A percentile compares a stretch with the other conserved stretches of the same genome.
Evolutionary conservation across 768 basidiomycete species (phyloP).

Genomic region (Boletus sensibilis): DNA sequence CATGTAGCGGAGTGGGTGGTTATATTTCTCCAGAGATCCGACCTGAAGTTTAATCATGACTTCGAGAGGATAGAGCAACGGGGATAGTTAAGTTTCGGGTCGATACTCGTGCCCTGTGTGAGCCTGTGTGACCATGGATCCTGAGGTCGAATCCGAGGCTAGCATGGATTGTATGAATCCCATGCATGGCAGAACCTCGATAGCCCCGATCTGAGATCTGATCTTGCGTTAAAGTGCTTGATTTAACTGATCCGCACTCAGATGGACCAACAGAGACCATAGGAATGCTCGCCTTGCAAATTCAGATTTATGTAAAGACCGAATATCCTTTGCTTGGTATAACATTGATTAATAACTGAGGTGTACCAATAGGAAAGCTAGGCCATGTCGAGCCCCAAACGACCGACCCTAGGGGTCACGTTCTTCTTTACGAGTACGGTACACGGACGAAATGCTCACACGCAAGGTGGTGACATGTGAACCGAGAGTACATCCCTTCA

Average conservation of each 20-base stretch:
- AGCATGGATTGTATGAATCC: not conserved
- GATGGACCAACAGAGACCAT: not conserved
- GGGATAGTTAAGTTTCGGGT: not conserved
- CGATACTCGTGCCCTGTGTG: not conserved
- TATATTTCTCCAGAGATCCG: not conserved
- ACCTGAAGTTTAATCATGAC: not conserved
- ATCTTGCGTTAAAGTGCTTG: not conserved
- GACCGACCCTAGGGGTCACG: not conserved
- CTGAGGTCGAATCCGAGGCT: constrained; percentile 7
- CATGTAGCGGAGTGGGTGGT: not conserved
- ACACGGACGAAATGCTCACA: constrained; percentile 2
- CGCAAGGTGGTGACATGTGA: constrained; percentile 17
- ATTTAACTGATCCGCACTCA: not conserved
- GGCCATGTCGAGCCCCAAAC: not conserved
- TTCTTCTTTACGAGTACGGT: constrained; percentile 5
- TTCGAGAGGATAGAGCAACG: not conserved
- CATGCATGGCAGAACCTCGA: constrained; percentile 12
- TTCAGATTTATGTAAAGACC: not conserved
- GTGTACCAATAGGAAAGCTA: constrained; percentile 3
- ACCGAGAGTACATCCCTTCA: not conserved
- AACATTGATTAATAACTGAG: not conserved
- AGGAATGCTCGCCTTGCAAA: not conserved
- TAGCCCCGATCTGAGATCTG: not conserved
- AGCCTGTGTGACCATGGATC: constrained; percentile 2
- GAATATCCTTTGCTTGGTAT: not conserved